Base-by-base conservation (phyloP, 2,329 filamentous ascomycete genomes). In the Diaporthe ilicicola region DNA sequence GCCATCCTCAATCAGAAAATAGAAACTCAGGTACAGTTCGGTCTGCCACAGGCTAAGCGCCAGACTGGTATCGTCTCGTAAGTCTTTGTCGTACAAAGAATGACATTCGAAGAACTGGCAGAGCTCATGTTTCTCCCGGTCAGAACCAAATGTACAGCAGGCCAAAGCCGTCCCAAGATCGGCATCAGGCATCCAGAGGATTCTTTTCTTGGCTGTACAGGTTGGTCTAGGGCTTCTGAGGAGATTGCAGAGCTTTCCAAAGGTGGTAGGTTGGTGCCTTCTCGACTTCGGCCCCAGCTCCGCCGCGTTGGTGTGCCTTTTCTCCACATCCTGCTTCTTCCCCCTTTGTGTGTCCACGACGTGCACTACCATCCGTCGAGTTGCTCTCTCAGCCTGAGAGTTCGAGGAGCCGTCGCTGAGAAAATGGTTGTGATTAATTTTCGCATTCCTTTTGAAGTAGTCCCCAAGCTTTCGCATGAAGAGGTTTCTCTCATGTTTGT, bases 1-100 rank as follows among this genome's bases (percentile, higher is more conserved):
- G 72, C 72, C 3, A 72, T 70, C 44, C 70, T 68, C 48, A 17
- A 65, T 59, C 15, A 77, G 50, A 29, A 72, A 69, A 12, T 74
- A 78, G 42, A 76, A 79, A 13, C 75, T 76, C 9, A 79, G 73
- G 66, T 79, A 76, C 8, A 80, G 67, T 56, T 79, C 78, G 0
- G 78, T 80, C 24, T 74, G 74, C 78, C 78, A 80, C 0, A 37
- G 70, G 53, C 79, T 80, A 24, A 73, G 10, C 0, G 72, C 46
- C n/a, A 72, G 72, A 0, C 68, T 72, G 1, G 75, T 76, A 10
- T 77, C 74, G 29, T 79, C 78, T 46, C 75, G 74, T 39, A 78
- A 74, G 34, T 74, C 74, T 1, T 72, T 72, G n/a, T 74, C 59
- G 3, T 71, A 65, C 8, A 62, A 70, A 1, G 59, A 61, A 55